Base-by-base conservation (phyloP, 148 eudicot species). In the Dianthus caryophyllus region DNA sequence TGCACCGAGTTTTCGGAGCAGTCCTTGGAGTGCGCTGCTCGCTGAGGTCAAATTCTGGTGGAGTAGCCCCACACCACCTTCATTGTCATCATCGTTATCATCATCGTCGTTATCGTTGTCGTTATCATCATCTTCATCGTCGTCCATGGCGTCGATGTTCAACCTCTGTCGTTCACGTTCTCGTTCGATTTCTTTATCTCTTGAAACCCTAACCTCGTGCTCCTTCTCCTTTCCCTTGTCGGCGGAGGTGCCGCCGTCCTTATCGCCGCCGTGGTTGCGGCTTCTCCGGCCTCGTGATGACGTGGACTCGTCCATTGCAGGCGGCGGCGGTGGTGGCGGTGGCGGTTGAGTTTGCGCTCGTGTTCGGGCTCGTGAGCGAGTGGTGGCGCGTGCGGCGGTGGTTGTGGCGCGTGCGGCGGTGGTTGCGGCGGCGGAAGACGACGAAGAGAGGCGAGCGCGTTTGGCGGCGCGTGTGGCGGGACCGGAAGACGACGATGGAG, bases 21-120 rank as follows among this genome's bases (percentile, higher is more conserved):
- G 75, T 27, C 99, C 98, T 66, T 94, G 99, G 15, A 95, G 88
- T 18, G 99, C 99, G 71, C 97, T 95, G 41, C 96, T 90, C 4
- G 99, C 99, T 29, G 97, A 88, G 59, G 89, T 89, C 60, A 95
- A 73, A 70, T 95, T 95, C 67, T 86, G 93, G 65, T 88, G 97
- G 64, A 95, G 72, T 15, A 89, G 67, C 17, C 98, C 90, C 20
- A 73, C 92, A 20, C 93, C 89, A 2, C 83, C 98, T 7, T 82
- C 92, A 14, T 80, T 77, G 48, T 84, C 95, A 41, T 80, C 77
- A 24, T 86, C 84, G 44, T 86, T 88, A 39, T 91, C 88, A 24
- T 85, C 85, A 0, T 69, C 81, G 44, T 86, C 88, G 33, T 91
- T 87, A 24, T 85, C 85, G 0, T 69, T 80, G 0, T 58, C 77